Evolutionary conservation across 2,329 filamentous ascomycete species (phyloP), one percentile per base, ranked within the genome.

Genomic region (Amylocarpus encephaloides): DNA sequence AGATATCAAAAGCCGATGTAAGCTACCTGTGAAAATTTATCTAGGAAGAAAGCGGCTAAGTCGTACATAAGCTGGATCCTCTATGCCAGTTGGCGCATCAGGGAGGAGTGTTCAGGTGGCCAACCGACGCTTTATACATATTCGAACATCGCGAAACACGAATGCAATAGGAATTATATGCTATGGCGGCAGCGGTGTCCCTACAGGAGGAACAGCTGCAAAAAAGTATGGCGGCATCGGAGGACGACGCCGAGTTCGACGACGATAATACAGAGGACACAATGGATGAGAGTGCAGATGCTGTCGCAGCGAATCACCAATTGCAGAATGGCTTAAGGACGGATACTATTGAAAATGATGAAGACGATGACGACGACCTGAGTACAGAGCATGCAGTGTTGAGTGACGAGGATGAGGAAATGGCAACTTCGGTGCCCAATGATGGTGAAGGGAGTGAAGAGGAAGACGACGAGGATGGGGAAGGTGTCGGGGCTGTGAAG

Each of bases 401-500:
- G 18, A 47, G 49, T 15, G 64, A 67, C 30, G 62, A 70, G 41
- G 73, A 68, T 47, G 70, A 61, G 46, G 60, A 63, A 36, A 55
- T 61, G 44, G 57, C 43, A 15, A 53, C 60, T 43, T 52, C 49
- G 40, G 52, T 46, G 49, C 58, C 46, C 72, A 73, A 68, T 49
- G 66, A 66, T 42, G 69, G 70, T 38, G 67, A 63, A 36, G 56
- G 64, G 34, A 63, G 73, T 6, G 74, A 67, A 41, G 68, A 68
- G 15, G 69, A 67, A 2, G 73, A 73, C 50, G 64, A 66, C 36
- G 67, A 64, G 39, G 66, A 68, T 58, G 62, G 51, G 18, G 64
- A 64, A 52, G 62, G 62, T 18, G 63, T 66, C 36, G 64, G 64
- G 13, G 63, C 64, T 30, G 63, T 66, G 10, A 67, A 67, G 53